A percentile compares a stretch with the other conserved stretches of the same genome.
These are phyloP conservation scores for Pleurotus tuoliensis DNA, from an alignment of 768 basidiomycete genomes.

Conservation along the genomic window DNA sequence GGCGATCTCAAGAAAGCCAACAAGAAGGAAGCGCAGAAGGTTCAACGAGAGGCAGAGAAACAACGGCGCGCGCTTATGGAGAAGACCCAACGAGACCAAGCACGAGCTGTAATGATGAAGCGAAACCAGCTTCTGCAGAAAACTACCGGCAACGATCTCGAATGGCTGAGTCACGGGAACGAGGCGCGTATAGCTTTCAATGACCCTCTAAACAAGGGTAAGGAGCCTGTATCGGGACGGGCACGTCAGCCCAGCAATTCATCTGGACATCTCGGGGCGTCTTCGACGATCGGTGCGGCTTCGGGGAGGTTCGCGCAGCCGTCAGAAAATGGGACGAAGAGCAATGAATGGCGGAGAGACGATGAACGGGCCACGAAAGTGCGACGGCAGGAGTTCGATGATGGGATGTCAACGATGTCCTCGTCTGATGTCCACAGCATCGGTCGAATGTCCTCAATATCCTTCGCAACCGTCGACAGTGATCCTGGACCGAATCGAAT, in stretches of 20 bases:
- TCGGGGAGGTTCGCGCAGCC: slow-evolving; percentile 47
- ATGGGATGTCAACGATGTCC: slow-evolving; percentile 82
- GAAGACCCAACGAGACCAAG: slow-evolving; percentile 79
- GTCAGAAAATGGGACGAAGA: slow-evolving; percentile 25
- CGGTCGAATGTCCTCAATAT: slow-evolving; percentile 72
- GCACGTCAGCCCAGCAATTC: slow-evolving; percentile 55
- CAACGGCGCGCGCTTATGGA: slow-evolving; percentile 75
- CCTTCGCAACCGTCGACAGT: slow-evolving; percentile 80
- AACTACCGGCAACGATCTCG: slow-evolving; percentile 49
- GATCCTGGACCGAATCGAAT: slow-evolving; percentile 76
- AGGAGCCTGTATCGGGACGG: slow-evolving; percentile 56
- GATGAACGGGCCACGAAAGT: slow-evolving; percentile 69
- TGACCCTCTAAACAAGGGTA: slow-evolving; percentile 40
- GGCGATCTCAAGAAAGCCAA: slow-evolving; percentile 66
- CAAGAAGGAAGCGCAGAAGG: slow-evolving; percentile 79
- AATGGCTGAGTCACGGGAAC: slow-evolving; percentile 51
- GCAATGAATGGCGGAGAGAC: slow-evolving; percentile 45
- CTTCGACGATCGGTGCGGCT: slow-evolving; percentile 57
- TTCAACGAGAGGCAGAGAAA: slow-evolving; percentile 79
- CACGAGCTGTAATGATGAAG: slow-evolving; percentile 90
- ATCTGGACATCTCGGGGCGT: slow-evolving; percentile 31
- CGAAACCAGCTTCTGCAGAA: slow-evolving; percentile 72
- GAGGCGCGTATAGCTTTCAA: slow-evolving; percentile 39
- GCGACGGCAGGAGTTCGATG: slow-evolving; percentile 80
- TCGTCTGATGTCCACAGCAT: slow-evolving; percentile 80